Evolutionary conservation across 148 eudicot genomes (phyloP).

Genomic region (Arctostaphylos glauca): DNA sequence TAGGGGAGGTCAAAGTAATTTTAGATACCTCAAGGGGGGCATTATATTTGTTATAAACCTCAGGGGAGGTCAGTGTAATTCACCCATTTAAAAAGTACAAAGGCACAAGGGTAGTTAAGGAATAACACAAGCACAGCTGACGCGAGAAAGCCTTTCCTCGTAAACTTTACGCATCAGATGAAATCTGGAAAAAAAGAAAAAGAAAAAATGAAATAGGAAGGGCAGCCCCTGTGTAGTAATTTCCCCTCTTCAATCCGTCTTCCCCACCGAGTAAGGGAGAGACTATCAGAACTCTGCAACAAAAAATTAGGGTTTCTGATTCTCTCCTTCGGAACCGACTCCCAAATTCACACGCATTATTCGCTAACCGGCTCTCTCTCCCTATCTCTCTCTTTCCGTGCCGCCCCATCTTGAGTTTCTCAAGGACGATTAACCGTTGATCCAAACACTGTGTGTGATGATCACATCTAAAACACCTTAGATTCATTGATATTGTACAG

Average conservation of each 20-base stretch:
- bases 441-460: background rate
- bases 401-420: background rate
- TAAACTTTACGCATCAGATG: background rate
- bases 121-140: too few relatives aligned
- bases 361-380: background rate
- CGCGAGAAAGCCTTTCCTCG: background rate
- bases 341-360: background rate
- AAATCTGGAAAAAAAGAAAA: background rate
- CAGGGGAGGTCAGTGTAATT: too few relatives aligned
- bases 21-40: too few relatives aligned
- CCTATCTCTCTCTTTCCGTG: too few relatives aligned
- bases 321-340: background rate
- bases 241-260: background rate
- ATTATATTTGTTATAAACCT: too few relatives aligned
- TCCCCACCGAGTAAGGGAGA: background rate
- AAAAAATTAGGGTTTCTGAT: conserved; percentile 14
- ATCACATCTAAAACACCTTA: background rate
- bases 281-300: background rate
- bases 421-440: background rate
- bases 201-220: background rate
- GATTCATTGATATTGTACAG: background rate
- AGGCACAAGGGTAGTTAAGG: too few relatives aligned
- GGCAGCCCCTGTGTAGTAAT: background rate
- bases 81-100: too few relatives aligned
- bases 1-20: too few relatives aligned